phyloP scores from a whole-genome alignment of 192 early-diverging fungal species.

The Coemansia sp. region DNA sequence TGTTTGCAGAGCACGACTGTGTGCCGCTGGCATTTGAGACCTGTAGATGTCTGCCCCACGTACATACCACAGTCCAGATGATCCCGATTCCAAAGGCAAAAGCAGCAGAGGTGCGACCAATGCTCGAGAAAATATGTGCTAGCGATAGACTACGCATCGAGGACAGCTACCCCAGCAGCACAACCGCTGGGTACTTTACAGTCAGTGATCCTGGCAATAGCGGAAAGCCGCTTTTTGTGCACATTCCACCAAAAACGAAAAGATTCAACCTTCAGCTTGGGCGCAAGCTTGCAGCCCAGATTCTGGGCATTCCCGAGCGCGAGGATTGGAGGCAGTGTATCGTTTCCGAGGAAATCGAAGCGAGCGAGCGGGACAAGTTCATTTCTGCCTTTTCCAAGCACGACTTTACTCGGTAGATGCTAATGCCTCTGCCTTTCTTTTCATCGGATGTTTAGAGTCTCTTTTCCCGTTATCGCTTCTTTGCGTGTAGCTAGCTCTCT shows the following conservation, averaged over 20 bases:
- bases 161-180: conserved; percentile 19
- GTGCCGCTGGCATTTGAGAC: conserved; percentile 77
- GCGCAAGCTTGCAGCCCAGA: conserved; percentile 65
- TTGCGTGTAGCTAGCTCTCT: background rate
- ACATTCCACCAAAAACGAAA: conserved; percentile 29
- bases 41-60: conserved; percentile 55
- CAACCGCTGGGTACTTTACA: conserved; percentile 36
- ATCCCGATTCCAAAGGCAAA: conserved; percentile 36
- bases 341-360: conserved; percentile 66
- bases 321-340: conserved; percentile 82
- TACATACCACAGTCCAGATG: conserved; percentile 40
- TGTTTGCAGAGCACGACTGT: conserved; percentile 61
- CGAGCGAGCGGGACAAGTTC: conserved; percentile 42
- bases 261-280: conserved; percentile 79
- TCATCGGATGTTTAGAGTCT: background rate
- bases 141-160: conserved; percentile 18
- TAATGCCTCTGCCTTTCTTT: background rate
- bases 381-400: conserved; percentile 43
- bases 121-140: conserved; percentile 27
- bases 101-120: conserved; percentile 14
- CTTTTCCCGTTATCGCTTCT: background rate
- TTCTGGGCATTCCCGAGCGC: conserved; percentile 67
- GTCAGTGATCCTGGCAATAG: conserved; percentile 21
- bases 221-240: conserved; percentile 21
- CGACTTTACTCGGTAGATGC: conserved; percentile 42